Evolutionary conservation across 129 eudicot genomes (phyloP).

Genomic region (Ambrosia artemisiifolia): DNA sequence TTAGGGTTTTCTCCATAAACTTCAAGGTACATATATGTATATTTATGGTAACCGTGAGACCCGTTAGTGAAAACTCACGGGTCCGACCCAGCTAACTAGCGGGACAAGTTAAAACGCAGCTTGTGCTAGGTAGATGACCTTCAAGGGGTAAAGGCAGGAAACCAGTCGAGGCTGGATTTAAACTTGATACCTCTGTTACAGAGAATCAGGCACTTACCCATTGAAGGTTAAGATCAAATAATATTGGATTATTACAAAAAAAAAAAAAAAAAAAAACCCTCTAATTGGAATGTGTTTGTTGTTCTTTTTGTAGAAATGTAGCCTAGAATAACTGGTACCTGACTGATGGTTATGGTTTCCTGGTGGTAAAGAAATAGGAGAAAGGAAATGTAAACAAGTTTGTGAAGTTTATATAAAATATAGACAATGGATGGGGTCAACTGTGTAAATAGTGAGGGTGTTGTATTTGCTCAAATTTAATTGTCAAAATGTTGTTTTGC

Average conservation of each 20-base stretch:
- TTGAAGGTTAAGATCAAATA: background rate
- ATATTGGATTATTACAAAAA: background rate
- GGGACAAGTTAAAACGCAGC: no score
- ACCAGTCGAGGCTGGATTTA: no score
- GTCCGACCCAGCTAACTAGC: no score
- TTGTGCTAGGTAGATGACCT: no score
- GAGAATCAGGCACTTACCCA: no score
- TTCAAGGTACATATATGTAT: slow-evolving; percentile 16
- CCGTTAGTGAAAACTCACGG: no score
- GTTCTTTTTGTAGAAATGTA: slow-evolving; percentile 19
- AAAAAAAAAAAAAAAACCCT: no score
- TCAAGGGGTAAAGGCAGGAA: no score
- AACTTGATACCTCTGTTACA: no score
- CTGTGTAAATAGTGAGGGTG: slow-evolving; percentile 20
- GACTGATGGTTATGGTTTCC: slow-evolving; percentile 17
- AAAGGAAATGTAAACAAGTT: slow-evolving; percentile 18
- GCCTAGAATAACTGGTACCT: slow-evolving; percentile 12
- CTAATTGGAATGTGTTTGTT: background rate
- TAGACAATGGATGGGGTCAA: background rate
- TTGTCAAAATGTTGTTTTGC: slow-evolving; percentile 22
- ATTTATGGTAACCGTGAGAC: no score
- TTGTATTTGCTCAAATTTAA: slow-evolving; percentile 7
- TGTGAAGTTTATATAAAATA: slow-evolving; percentile 12
- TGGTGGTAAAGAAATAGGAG: slow-evolving; percentile 1
- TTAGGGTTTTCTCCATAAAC: slow-evolving; percentile 7